These are phyloP conservation scores for Tetrahymena thermophila DNA, from an alignment of 73 alveolate species.

Conservation along the genomic window DNA sequence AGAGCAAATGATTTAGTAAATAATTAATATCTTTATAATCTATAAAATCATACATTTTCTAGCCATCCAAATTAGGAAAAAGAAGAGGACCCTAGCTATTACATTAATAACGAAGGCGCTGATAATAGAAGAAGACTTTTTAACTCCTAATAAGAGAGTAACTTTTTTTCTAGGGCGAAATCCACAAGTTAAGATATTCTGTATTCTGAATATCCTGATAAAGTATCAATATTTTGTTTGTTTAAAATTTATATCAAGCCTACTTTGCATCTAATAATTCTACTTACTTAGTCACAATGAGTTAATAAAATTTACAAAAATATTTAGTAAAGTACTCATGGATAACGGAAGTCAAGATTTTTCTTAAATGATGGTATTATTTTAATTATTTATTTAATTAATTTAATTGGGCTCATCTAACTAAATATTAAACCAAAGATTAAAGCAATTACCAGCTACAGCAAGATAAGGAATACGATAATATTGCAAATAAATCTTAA, in stretches of 20 bases:
- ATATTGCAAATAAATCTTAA: background rate
- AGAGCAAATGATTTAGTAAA: background rate
- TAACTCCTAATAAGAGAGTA: background rate
- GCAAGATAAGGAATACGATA: background rate
- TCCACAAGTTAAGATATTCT: background rate
- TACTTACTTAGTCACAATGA: background rate
- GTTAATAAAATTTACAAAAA: too few species aligned
- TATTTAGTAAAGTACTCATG: background rate
- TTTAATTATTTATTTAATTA: too few species aligned
- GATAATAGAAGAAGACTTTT: background rate
- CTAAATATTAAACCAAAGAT: background rate
- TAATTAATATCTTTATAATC: too few species aligned
- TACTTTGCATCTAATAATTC: background rate
- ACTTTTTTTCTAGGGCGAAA: background rate
- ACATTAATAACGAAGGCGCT: background rate
- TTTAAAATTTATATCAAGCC: too few species aligned
- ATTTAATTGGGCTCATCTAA: too few species aligned
- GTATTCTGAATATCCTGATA: background rate
- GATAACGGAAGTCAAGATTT: background rate
- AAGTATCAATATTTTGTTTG: background rate
- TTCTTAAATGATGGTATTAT: background rate
- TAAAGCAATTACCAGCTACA: background rate
- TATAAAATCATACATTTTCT: too few species aligned
- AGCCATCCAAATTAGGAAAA: background rate
- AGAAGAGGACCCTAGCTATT: background rate